Percentiles rank a stretch among this genome's conserved stretches.
phyloP scores from a whole-genome alignment of 305 asterid genomes.

The Fraxinus ornus region DNA sequence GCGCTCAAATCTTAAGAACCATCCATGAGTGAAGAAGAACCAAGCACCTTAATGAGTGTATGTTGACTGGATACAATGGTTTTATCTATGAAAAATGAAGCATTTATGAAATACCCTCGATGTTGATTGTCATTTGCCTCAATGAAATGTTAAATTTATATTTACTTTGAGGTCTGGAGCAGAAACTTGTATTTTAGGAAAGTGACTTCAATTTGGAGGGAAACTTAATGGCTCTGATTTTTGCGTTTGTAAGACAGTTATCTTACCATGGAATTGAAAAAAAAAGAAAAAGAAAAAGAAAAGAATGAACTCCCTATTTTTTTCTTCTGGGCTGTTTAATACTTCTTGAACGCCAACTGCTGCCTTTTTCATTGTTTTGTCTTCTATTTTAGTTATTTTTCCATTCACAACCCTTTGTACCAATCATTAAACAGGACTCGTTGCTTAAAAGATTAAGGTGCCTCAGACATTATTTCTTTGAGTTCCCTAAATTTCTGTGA shows the following conservation, averaged over 20 bases:
- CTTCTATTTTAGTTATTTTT: not conserved
- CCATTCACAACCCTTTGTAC: not conserved
- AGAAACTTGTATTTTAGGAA: not conserved
- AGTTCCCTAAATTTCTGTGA: not conserved
- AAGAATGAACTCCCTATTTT: not conserved
- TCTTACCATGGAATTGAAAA: not conserved
- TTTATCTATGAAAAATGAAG: not conserved
- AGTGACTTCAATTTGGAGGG: not conserved
- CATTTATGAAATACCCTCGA: not conserved
- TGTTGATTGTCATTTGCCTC: not conserved
- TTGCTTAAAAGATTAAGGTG: not conserved
- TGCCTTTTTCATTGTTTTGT: not conserved
- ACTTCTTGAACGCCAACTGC: not conserved
- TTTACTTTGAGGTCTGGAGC: not conserved
- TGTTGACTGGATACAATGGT: not conserved
- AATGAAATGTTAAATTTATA: not conserved
- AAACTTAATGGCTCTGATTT: not conserved
- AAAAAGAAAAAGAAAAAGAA: not conserved
- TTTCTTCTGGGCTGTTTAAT: not conserved
- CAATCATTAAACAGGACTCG: not conserved
- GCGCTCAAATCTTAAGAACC: not conserved
- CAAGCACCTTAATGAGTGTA: not conserved
- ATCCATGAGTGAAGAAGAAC: not conserved
- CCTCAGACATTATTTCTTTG: not conserved
- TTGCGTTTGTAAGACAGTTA: not conserved